phyloP scores from a whole-genome alignment of 2,329 filamentous ascomycete genomes.

The Rhytidhysteron rufulum region DNA sequence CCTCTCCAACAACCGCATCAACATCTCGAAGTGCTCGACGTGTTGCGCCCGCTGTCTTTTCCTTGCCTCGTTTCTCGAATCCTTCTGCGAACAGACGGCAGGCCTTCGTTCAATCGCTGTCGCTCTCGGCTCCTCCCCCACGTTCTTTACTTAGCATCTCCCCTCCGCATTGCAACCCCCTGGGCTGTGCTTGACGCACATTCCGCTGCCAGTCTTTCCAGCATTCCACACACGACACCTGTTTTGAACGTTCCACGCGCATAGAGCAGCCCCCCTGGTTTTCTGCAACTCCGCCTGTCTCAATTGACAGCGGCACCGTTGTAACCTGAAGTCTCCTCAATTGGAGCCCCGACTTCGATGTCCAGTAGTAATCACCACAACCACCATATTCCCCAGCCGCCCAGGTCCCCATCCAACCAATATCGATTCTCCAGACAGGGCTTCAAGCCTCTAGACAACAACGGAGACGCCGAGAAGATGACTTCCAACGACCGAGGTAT shows the following conservation, averaged over 20 bases:
- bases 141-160: neutral
- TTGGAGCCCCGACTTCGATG: neutral
- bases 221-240: neutral
- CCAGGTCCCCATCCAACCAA: conserved; percentile 8
- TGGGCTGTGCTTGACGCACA: conserved; percentile 33
- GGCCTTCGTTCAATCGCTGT: conserved; percentile 29
- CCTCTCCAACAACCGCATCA: neutral
- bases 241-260: neutral
- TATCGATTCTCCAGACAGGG: conserved; percentile 32
- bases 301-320: conserved; percentile 7
- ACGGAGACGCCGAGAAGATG: conserved; percentile 34
- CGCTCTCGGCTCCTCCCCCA: conserved; percentile 16
- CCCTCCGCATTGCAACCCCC: conserved; percentile 7
- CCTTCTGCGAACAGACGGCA: conserved; percentile 18
- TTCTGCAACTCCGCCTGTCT: neutral
- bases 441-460: conserved; percentile 30
- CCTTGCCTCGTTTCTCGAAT: conserved; percentile 13
- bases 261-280: neutral
- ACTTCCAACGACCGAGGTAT: conserved; percentile 49
- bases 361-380: too few relatives aligned
- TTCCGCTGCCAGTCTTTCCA: conserved; percentile 13
- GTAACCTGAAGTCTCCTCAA: conserved; percentile 12
- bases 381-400: neutral
- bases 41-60: conserved; percentile 1
- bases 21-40: conserved; percentile 4